A percentile compares a stretch with the other conserved stretches of the same genome.
Conservation (phyloP, 2,329 filamentous ascomycete genomes). For the Aspergillus ochraceoroseus region DNA sequence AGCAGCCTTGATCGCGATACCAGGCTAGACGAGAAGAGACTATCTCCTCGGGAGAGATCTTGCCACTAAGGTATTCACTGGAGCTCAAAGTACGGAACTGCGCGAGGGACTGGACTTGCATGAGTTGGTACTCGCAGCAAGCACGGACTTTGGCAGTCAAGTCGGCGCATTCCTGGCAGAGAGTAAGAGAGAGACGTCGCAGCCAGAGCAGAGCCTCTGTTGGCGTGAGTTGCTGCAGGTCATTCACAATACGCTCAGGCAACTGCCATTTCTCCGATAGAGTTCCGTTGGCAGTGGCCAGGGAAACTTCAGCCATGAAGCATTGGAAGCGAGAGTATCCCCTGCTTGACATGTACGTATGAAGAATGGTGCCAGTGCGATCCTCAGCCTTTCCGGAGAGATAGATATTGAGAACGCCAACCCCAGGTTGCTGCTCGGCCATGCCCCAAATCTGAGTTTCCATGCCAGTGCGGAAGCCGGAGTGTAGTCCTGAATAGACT, state of each 20-base stretch:
- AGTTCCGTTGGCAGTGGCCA: constrained; percentile 23
- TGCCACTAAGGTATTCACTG: constrained; percentile 39
- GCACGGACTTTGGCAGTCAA: constrained; percentile 18
- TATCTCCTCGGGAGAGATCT: constrained; percentile 34
- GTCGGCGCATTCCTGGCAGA: constrained; percentile 7
- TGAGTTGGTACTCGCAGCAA: constrained; percentile 21
- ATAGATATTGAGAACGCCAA: constrained; percentile 26
- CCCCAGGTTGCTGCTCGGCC: constrained; percentile 12
- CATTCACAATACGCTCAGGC: constrained; percentile 30
- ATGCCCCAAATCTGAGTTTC: constrained; percentile 22
- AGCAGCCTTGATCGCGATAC: constrained; percentile 39
- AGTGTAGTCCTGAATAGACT: constrained; percentile 23
- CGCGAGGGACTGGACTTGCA: constrained; percentile 32
- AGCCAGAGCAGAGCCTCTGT: constrained; percentile 26
- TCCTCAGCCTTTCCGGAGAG: constrained; percentile 35
- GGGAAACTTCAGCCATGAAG: constrained; percentile 30
- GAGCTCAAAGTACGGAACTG: constrained; percentile 39
- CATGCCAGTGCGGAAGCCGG: constrained; percentile 21
- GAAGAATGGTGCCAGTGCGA: constrained; percentile 32
- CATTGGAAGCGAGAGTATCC: constrained; percentile 28
- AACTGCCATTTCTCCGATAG: constrained; percentile 20
- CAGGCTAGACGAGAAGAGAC: constrained; percentile 39
- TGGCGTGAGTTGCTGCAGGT: constrained; percentile 36
- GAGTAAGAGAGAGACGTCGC: constrained; percentile 11
- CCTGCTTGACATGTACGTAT: constrained; percentile 36